Base-by-base conservation (phyloP, 495 filamentous ascomycete species). In the Penicillium lagena region DNA sequence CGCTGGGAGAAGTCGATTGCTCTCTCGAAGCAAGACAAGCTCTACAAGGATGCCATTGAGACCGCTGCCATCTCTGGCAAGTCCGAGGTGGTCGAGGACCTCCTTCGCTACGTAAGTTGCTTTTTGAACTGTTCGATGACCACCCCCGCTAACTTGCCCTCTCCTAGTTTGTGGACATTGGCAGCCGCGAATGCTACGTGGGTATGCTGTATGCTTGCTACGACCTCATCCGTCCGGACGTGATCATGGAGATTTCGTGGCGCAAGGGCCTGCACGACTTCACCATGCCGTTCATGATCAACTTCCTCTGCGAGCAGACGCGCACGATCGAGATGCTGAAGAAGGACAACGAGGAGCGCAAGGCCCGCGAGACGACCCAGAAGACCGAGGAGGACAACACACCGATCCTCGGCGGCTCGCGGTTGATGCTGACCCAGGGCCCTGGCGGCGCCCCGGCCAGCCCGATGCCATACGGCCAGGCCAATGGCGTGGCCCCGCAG, bases 231-330 rank as follows among this genome's bases (percentile, higher is more conserved):
- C 86, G 86, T 12, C 84, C 94, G 10, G 85, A 95, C 52, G 77
- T 89, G 35, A 84, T 97, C 46, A 81, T 99, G 72, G 94, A 99
- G 71, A 75, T 99, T 40, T 96, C 91, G 42, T 99, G 94, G 94
- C 90, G 94, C 54, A 76, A 94, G 63, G 88, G 90, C 42, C 83
- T 99, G 31, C 81, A 84, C 50, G 94, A 99, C 75, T 97, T 94
- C 72, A 94, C 91, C 44, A 97, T 99, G 94, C 94, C 94, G 12
- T 99, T 90, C 75, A 94, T 99, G 89, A 97, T 99, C 77, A 97
- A 96, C 73, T 83, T 90, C 67, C 77, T 97, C 55, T 84, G 81
- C 65, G 87, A 95, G 64, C 90, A 96, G 65, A 87, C 89, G 40
- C 80, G 83, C 29, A 82, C 91, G 14, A 85, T 99, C 50, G 82